phyloP scores from a whole-genome alignment of 768 basidiomycete genomes.

The Mycena pura region DNA sequence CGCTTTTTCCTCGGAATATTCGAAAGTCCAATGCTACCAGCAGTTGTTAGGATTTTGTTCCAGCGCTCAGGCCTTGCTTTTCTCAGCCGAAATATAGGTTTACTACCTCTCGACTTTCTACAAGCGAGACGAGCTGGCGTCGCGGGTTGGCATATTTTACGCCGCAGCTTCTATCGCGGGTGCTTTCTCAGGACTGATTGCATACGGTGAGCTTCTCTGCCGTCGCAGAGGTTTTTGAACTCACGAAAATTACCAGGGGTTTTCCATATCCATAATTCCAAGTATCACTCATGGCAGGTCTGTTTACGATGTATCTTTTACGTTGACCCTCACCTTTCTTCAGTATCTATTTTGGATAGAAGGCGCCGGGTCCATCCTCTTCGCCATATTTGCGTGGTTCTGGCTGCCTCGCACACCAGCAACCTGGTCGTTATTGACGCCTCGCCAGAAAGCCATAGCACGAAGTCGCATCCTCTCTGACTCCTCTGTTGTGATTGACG shows the following conservation, averaged over 20 bases:
- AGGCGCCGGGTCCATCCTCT: constrained; percentile 49
- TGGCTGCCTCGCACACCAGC: constrained; percentile 53
- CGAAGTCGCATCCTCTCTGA: constrained; percentile 51
- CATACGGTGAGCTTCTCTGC: constrained; percentile 41
- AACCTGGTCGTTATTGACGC: constrained; percentile 46
- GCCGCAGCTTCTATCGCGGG: constrained; percentile 55
- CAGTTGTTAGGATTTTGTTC: constrained; percentile 39
- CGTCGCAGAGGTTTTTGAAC: no score
- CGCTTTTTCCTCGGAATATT: constrained; percentile 59
- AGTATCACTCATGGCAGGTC: constrained; percentile 52
- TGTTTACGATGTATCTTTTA: not conserved
- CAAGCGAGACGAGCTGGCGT: constrained; percentile 57
- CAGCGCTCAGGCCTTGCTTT: not conserved
- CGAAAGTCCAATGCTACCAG: constrained; percentile 57
- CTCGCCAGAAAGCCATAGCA: constrained; percentile 49
- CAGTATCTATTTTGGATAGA: constrained; percentile 60
- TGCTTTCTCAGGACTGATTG: constrained; percentile 57
- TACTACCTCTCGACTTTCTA: constrained; percentile 62
- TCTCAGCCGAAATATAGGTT: constrained; percentile 33
- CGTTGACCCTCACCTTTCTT: not conserved
- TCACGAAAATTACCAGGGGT: constrained; percentile 28
- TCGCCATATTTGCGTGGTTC: constrained; percentile 53
- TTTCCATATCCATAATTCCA: constrained; percentile 52
- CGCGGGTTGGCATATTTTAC: constrained; percentile 57
- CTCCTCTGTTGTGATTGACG: constrained; percentile 51